phyloP scores from a whole-genome alignment of 2,329 filamentous ascomycete species.

The Tolypocladium capitatum region DNA sequence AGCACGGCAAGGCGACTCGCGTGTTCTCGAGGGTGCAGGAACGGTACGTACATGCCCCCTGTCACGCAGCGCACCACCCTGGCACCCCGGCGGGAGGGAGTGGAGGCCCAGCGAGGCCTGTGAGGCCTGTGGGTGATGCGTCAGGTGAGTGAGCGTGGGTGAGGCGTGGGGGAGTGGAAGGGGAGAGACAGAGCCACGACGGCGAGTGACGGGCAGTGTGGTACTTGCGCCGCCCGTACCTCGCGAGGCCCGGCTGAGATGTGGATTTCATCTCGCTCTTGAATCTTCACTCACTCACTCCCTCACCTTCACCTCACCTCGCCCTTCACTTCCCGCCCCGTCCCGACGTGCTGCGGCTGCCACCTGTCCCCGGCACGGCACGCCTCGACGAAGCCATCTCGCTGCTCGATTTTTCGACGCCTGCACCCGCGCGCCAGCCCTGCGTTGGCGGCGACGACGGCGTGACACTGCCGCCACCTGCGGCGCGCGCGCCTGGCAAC shows the following conservation, averaged over 20 bases:
- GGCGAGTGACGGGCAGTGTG: neutral
- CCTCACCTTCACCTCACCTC: constrained; percentile 6
- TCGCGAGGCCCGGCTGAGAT: constrained; percentile 2
- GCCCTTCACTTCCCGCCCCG: neutral
- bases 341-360: neutral
- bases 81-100: constrained; percentile 1
- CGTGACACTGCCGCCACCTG: constrained; percentile 18
- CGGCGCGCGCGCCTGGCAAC: constrained; percentile 16
- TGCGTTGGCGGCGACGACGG: constrained; percentile 4
- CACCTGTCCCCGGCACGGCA: constrained; percentile 1
- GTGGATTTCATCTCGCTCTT: constrained; percentile 13
- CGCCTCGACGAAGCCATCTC: constrained; percentile 1
- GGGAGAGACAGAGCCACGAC: neutral
- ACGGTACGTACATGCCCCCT: neutral
- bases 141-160: neutral
- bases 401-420: constrained; percentile 1
- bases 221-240: neutral
- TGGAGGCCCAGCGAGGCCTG: too few relatives aligned
- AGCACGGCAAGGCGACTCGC: neutral
- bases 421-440: constrained; percentile 2
- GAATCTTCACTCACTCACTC: constrained; percentile 12
- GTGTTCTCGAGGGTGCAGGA: neutral
- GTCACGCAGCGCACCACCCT: neutral
- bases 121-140: neutral
- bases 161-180: neutral